These are phyloP conservation scores for Zalerion maritima DNA, from an alignment of 495 filamentous ascomycete genomes.

Conservation along the genomic window DNA sequence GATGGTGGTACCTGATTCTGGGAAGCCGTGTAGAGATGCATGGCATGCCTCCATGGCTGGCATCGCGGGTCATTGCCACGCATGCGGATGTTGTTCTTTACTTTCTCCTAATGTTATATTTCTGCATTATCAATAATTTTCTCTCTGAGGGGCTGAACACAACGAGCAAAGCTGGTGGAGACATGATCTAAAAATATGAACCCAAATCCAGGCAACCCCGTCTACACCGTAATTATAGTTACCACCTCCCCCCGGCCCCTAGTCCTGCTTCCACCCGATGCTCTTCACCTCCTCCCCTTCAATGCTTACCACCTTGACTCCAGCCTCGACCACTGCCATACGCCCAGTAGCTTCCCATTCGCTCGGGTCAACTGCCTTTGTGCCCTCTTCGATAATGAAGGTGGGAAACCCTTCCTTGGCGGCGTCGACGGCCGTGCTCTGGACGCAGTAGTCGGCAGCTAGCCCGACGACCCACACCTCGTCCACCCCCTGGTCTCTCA, in stretches of 20 bases:
- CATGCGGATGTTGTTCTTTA: too few relatives aligned
- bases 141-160: too few relatives aligned
- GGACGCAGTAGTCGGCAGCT: slow-evolving; percentile 84
- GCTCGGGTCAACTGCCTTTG: slow-evolving; percentile 47
- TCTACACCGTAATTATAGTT: too few relatives aligned
- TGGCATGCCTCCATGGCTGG: too few relatives aligned
- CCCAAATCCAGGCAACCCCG: too few relatives aligned
- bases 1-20: too few relatives aligned
- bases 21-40: too few relatives aligned
- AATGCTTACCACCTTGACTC: slow-evolving; percentile 30
- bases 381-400: slow-evolving; percentile 65
- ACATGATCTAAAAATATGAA: too few relatives aligned
- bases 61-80: too few relatives aligned
- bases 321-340: slow-evolving; percentile 25
- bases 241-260: not conserved
- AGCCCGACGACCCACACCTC: slow-evolving; percentile 74
- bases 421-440: slow-evolving; percentile 63
- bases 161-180: too few relatives aligned
- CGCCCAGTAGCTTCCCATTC: slow-evolving; percentile 38
- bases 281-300: slow-evolving; percentile 26
- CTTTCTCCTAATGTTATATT: too few relatives aligned
- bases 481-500: slow-evolving; percentile 46
- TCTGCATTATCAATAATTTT: too few relatives aligned
- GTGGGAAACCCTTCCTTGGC: slow-evolving; percentile 60
- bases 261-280: not conserved